Conservation (phyloP, 2,329 filamentous ascomycete genomes). For the Colletotrichum tofieldiae region DNA sequence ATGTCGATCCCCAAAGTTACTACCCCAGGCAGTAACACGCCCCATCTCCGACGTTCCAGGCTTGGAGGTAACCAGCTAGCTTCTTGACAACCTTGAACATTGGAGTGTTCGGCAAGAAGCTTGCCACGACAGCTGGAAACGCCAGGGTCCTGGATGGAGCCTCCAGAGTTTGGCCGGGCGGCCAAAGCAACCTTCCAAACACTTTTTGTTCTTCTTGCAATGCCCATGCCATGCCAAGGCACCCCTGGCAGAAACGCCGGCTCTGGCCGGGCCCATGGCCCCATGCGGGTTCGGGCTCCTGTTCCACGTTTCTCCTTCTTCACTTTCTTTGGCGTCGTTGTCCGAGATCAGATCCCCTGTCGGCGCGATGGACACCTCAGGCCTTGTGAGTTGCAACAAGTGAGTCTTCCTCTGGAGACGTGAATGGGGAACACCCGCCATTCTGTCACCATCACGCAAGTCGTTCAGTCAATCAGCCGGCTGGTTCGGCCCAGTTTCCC, state of each 20-base stretch:
- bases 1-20: constrained; percentile 19
- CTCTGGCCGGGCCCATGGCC: constrained; percentile 29
- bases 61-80: background rate
- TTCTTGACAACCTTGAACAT: background rate
- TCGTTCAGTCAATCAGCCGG: constrained; percentile 27
- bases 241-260: constrained; percentile 31
- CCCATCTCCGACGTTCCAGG: background rate
- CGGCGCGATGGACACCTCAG: constrained; percentile 2
- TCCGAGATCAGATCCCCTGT: constrained; percentile 1
- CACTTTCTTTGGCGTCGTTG: constrained; percentile 16
- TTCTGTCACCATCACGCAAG: constrained; percentile 28
- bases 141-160: background rate
- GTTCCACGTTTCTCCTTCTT: constrained; percentile 30
- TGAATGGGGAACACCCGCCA: background rate
- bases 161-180: constrained; percentile 25
- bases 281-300: constrained; percentile 7
- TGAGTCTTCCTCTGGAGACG: constrained; percentile 17
- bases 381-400: constrained; percentile 29
- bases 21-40: background rate
- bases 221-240: constrained; percentile 10
- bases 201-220: background rate
- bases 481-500: constrained; percentile 30
- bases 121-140: background rate
- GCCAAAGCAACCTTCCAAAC: constrained; percentile 28
- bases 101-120: background rate